phyloP scores from a whole-genome alignment of 2,329 filamentous ascomycete species.

The Paracoccidioides lutzii region DNA sequence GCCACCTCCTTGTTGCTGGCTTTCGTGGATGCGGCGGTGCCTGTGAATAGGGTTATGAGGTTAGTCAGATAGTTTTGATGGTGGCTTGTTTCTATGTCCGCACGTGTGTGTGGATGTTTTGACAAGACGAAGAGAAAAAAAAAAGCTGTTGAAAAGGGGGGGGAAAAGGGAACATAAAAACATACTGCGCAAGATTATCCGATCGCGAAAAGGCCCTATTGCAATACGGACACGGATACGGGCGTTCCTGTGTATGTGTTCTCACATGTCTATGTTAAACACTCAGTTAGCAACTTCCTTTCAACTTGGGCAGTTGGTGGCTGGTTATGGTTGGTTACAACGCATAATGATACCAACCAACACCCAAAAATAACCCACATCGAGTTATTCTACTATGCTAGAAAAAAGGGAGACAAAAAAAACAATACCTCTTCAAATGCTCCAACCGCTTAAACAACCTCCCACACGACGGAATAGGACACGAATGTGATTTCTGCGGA shows the following conservation, averaged over 20 bases:
- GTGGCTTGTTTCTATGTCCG: neutral
- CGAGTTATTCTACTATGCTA: slow-evolving; percentile 11
- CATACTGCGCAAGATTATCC: slow-evolving; percentile 96
- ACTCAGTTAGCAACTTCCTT: slow-evolving; percentile 31
- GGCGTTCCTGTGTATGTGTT: slow-evolving; percentile 97
- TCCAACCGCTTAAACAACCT: slow-evolving; percentile 97
- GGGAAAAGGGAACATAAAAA: slow-evolving; percentile 9
- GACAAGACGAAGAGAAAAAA: too few relatives aligned
- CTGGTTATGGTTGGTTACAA: slow-evolving; percentile 25
- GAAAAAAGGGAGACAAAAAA: too few relatives aligned
- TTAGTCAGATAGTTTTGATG: neutral
- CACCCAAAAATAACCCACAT: slow-evolving; percentile 18
- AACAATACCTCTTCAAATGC: slow-evolving; percentile 84
- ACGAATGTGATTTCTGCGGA: slow-evolving; percentile 95
- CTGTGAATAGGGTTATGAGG: slow-evolving; percentile 28
- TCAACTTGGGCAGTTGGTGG: too few relatives aligned
- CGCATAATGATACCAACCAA: slow-evolving; percentile 24
- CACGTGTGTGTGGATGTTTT: too few relatives aligned
- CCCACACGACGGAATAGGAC: slow-evolving; percentile 96
- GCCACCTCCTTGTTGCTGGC: slow-evolving; percentile 43
- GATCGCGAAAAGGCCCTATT: slow-evolving; percentile 98
- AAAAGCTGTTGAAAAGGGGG: neutral
- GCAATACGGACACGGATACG: slow-evolving; percentile 94
- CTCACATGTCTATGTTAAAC: slow-evolving; percentile 71
- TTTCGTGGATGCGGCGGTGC: slow-evolving; percentile 71